Evolutionary conservation across 1,284 basidiomycete species (phyloP), one percentile per base, ranked within the genome.

Genomic region (Agaricales sp.): DNA sequence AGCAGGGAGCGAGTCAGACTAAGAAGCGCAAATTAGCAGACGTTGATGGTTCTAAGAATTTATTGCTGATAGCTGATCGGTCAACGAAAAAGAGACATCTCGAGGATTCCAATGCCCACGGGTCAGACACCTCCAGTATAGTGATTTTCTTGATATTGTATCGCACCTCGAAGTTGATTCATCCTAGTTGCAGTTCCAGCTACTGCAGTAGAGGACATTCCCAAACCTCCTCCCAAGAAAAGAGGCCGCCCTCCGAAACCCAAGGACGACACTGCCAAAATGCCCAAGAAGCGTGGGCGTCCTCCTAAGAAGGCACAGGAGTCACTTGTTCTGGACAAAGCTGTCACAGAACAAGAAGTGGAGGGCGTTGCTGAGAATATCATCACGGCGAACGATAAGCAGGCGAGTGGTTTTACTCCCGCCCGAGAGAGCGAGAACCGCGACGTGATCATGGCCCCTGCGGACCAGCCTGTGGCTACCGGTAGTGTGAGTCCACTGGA

Each of bases 241-340:
- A 61, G 59, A 4, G 69, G 65, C 23, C 58, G 68, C 47, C 70
- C 69, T 38, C 60, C 58, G 8, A 41, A 41, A 20, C 39, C 39
- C 19, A 4, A 50, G 14, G 55, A 54, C 30, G 51, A 26, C 30
- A 49, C 44, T 13, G 30, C 26, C 30, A 37, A 50, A 45, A 43
- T 46, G 16, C 56, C 61, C 2, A 70, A 66, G 51, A 67, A 65
- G 47, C 67, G 66, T 16, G 67, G 67, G 16, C 62, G 66, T 38
- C 62, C 61, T n/a, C 56, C 56, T 20, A 71, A 67, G 56, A 52
- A 52, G 26, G 20, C 41, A 2, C n/a, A n/a, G n/a, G n/a, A n/a
- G n/a, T n/a, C n/a, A n/a, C n/a, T n/a, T n/a, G 30, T 35, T 44
- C 19, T 44, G 21, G 35, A 51, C 47, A 46, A 14, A 35, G 49